Evolutionary conservation across 2,329 filamentous ascomycete genomes (phyloP), one percentile per base, ranked within the genome.

Genomic region (Thielaviopsis cerberus): DNA sequence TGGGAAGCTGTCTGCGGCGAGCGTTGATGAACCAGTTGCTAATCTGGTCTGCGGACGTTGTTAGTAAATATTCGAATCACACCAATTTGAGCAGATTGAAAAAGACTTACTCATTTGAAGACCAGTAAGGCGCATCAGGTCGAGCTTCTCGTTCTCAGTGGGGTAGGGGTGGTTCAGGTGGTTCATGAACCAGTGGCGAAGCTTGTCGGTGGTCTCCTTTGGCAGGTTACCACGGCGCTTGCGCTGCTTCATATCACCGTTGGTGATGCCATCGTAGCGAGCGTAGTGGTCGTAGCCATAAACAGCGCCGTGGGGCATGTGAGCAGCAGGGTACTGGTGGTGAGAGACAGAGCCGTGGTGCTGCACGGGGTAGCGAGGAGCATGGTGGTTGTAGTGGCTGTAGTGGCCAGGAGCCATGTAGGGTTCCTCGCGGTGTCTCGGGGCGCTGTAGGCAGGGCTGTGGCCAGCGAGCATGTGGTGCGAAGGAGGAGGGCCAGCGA

Each of bases 1-100:
- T 70, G 1, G 80, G 80, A 22, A 84, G 69, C 64, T 83, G 78
- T 53, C 85, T 80, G 59, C 85, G 76, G 57, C 84, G 78, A 26
- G 83, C 83, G 63, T 88, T 88, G 70, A 88, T 88, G 69, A 87
- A 88, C 85, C 85, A 88, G 69, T 88, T 88, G 62, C 82, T 85
- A 23, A 88, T 85, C 73, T 82, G 79, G 68, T 82, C 79, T 82
- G 54, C 54, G 56, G 20, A 53, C 17, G 3, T 26, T 34, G 53
- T 53, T 55, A 59, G 59, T 58, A 55, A 25, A 55, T 5, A 27
- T 10, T 24, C 25, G 8, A 4, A 7, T 2, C 3, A 24, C 20
- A 1, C 10, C 20, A n/a, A 48, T 4, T 20, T 23, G 11, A 20
- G 41, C n/a, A 53, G 30, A 57, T 26, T 10, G n/a, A 1, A 57